These are phyloP conservation scores for Setaria italica DNA, from an alignment of 202 grass and related monocot species.

Conservation along the genomic window DNA sequence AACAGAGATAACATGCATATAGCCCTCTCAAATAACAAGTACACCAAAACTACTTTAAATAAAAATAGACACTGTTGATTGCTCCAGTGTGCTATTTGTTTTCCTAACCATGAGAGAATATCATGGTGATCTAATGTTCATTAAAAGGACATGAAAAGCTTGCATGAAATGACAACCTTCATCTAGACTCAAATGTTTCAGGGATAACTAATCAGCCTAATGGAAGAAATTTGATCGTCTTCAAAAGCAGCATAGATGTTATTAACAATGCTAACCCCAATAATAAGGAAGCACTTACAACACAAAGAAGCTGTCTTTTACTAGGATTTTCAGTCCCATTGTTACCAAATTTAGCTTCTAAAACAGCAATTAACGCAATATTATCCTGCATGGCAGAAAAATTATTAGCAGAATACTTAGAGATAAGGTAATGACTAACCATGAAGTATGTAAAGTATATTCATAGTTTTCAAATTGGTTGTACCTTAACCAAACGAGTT, in stretches of 20 bases:
- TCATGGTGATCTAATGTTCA: background rate
- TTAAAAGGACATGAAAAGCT: constrained; percentile 20
- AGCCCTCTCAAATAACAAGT: background rate
- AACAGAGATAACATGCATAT: constrained; percentile 10
- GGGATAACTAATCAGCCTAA: background rate
- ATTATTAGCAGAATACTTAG: constrained; percentile 7
- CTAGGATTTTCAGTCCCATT: constrained; percentile 78
- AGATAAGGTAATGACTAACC: background rate
- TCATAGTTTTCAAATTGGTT: background rate
- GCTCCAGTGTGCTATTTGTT: background rate
- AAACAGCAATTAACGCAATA: constrained; percentile 84
- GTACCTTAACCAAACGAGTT: constrained; percentile 79
- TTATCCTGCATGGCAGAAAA: constrained; percentile 65
- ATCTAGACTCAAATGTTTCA: constrained; percentile 7
- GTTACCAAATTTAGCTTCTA: constrained; percentile 82
- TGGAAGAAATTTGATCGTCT: background rate
- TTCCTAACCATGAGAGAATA: background rate
- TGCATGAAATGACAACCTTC: constrained; percentile 12
- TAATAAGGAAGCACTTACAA: constrained; percentile 49
- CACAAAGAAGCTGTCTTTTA: constrained; percentile 88
- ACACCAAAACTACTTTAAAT: background rate
- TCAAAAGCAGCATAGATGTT: constrained; percentile 5
- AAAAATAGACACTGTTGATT: background rate
- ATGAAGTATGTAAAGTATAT: background rate
- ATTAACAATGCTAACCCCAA: background rate